Conservation (phyloP, 345 rosid genomes). For the Conringia planisiliqua region DNA sequence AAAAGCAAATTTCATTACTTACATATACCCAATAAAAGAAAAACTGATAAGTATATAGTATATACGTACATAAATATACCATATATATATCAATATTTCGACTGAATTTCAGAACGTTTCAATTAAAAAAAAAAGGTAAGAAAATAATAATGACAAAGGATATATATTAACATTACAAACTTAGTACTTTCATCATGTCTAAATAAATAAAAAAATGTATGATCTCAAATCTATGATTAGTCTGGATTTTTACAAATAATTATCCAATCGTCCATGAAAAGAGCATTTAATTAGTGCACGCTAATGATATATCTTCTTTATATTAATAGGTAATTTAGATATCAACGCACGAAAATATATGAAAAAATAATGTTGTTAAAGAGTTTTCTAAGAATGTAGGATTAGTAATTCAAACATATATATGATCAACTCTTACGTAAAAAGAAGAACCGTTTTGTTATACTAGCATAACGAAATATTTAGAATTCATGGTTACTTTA, state of each 20-base stretch:
- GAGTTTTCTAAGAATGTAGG: not conserved
- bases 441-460: not conserved
- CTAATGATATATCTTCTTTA: too few relatives aligned
- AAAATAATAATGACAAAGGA: too few relatives aligned
- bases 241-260: not conserved
- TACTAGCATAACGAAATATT: not conserved
- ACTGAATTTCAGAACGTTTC: not conserved
- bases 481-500: not conserved
- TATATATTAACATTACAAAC: not conserved
- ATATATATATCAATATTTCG: not conserved
- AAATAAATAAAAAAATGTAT: not conserved
- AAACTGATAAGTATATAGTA: not conserved
- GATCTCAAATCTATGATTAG: not conserved
- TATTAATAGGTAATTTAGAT: not conserved
- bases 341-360: not conserved
- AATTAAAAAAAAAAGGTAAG: not conserved
- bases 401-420: not conserved
- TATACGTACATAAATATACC: not conserved
- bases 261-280: not conserved
- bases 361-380: not conserved
- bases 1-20: constrained; percentile 2
- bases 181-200: too few relatives aligned
- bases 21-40: not conserved
- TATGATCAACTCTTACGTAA: not conserved
- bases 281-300: not conserved